Percentiles rank a stretch among this genome's conserved stretches.
Evolutionary conservation across 2,329 filamentous ascomycete genomes (phyloP).

Genomic region (Setomelanomma holmii): DNA sequence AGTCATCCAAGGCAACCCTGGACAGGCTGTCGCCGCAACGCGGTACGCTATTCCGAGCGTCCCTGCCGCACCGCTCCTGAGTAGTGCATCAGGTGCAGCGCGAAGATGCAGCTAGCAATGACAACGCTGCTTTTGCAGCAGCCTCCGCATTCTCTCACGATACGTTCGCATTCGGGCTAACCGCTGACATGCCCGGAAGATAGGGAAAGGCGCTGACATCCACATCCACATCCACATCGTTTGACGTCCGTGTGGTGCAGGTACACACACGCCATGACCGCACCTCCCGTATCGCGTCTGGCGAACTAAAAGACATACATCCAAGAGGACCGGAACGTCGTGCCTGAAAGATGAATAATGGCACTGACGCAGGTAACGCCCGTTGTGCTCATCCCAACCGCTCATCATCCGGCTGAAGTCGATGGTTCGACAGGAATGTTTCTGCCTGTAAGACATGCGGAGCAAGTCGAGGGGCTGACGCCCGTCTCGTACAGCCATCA

Average conservation of each 20-base stretch:
- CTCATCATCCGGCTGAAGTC: conserved; percentile 21
- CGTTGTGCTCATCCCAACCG: conserved; percentile 5
- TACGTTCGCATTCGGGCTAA: conserved; percentile 15
- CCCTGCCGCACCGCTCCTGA: conserved; percentile 21
- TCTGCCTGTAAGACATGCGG: conserved; percentile 13
- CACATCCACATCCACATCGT: too few species aligned
- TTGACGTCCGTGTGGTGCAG: conserved; percentile 38
- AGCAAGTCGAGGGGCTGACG: conserved; percentile 10
- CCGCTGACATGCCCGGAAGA: conserved; percentile 31
- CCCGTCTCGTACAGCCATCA: conserved; percentile 12
- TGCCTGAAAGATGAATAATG: conserved; percentile 34
- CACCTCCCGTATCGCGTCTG: conserved; percentile 13
- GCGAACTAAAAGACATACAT: conserved; percentile 1
- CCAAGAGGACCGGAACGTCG: conserved; percentile 35
- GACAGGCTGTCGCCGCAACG: conserved; percentile 15
- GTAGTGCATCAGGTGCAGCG: conserved; percentile 23
- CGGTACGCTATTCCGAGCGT: conserved; percentile 27
- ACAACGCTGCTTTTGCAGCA: conserved; percentile 32
- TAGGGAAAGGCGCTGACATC: conserved; percentile 28
- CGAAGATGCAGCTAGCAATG: conserved; percentile 22
- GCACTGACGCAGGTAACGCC: conserved; percentile 8
- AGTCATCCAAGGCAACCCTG: conserved; percentile 15
- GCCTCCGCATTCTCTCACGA: conserved; percentile 14
- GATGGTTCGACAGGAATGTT: conserved; percentile 32
- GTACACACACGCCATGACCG: conserved; percentile 18